Percentiles rank a stretch among this genome's conserved stretches.
These are phyloP conservation scores for Aspergillus pseudoglaucus DNA, from an alignment of 2,329 filamentous ascomycete genomes.

Conservation along the genomic window DNA sequence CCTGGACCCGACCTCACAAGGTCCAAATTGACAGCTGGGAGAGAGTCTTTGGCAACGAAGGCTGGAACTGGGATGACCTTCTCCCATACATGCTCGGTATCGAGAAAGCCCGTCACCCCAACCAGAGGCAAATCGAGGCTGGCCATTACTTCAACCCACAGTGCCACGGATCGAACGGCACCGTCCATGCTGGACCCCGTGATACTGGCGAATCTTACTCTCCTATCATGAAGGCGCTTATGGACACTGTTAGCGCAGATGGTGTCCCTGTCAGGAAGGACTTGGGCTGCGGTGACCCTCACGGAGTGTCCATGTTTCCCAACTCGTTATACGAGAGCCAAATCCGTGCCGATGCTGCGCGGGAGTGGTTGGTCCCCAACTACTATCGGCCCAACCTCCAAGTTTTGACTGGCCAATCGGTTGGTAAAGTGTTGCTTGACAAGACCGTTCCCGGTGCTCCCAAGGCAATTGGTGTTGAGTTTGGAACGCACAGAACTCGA, in stretches of 20 bases:
- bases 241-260: constrained; percentile 9
- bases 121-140: constrained; percentile 11
- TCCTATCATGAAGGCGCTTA: constrained; percentile 18
- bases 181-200: constrained; percentile 16
- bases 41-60: constrained; percentile 37
- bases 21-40: constrained; percentile 21
- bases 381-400: constrained; percentile 13
- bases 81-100: constrained; percentile 44
- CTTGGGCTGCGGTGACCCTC: constrained; percentile 20
- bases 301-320: constrained; percentile 24
- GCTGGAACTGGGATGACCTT: constrained; percentile 42
- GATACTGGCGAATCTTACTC: constrained; percentile 16
- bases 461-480: constrained; percentile 20
- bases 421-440: constrained; percentile 18
- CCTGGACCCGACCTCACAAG: constrained; percentile 25
- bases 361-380: constrained; percentile 22
- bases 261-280: constrained; percentile 16
- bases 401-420: constrained; percentile 20
- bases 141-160: constrained; percentile 15
- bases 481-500: constrained; percentile 14
- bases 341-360: constrained; percentile 21
- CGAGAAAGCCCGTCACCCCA: constrained; percentile 15
- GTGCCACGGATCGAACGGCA: constrained; percentile 20
- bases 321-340: constrained; percentile 21
- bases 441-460: neutral